Evolutionary conservation across 2,329 filamentous ascomycete species (phyloP).

Genomic region (Bipolaris cookei): DNA sequence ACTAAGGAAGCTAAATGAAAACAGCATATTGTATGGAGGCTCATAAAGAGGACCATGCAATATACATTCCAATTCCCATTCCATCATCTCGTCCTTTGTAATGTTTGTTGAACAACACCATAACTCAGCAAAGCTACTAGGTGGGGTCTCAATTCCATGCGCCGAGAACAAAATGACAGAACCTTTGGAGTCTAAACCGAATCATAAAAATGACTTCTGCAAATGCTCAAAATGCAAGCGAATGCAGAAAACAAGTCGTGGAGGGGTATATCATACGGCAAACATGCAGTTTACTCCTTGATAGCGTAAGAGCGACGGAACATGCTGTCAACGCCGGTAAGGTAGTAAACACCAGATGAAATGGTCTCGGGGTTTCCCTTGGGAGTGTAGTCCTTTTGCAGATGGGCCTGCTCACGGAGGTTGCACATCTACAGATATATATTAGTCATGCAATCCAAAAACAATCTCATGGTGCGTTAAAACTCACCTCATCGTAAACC

Average conservation of each 20-base stretch:
- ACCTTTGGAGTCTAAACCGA: slow-evolving; percentile 37
- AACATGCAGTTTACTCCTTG: slow-evolving; percentile 51
- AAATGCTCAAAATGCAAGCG: slow-evolving; percentile 46
- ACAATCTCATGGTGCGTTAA: slow-evolving; percentile 16
- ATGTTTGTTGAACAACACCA: slow-evolving; percentile 20
- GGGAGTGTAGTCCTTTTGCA: slow-evolving; percentile 58
- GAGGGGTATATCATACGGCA: slow-evolving; percentile 9
- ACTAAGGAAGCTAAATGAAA: slow-evolving; percentile 19
- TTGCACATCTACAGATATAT: slow-evolving; percentile 55
- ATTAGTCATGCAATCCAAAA: slow-evolving; percentile 34
- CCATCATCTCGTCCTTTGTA: slow-evolving; percentile 22
- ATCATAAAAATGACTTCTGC: slow-evolving; percentile 42
- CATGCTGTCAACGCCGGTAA: slow-evolving; percentile 58
- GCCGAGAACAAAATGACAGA: slow-evolving; percentile 28
- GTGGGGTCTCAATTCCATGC: slow-evolving; percentile 20
- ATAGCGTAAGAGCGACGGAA: slow-evolving; percentile 59
- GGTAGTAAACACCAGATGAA: slow-evolving; percentile 59
- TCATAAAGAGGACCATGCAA: slow-evolving; percentile 15
- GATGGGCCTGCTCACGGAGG: slow-evolving; percentile 58
- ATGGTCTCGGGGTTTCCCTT: slow-evolving; percentile 53
- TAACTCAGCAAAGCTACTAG: slow-evolving; percentile 3
- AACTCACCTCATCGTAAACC: slow-evolving; percentile 56
- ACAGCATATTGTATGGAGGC: slow-evolving; percentile 12
- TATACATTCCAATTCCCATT: slow-evolving; percentile 18
- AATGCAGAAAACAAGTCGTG: slow-evolving; percentile 34